These are phyloP conservation scores for Quercus glauca DNA, from an alignment of 306 rosid species.

Conservation along the genomic window DNA sequence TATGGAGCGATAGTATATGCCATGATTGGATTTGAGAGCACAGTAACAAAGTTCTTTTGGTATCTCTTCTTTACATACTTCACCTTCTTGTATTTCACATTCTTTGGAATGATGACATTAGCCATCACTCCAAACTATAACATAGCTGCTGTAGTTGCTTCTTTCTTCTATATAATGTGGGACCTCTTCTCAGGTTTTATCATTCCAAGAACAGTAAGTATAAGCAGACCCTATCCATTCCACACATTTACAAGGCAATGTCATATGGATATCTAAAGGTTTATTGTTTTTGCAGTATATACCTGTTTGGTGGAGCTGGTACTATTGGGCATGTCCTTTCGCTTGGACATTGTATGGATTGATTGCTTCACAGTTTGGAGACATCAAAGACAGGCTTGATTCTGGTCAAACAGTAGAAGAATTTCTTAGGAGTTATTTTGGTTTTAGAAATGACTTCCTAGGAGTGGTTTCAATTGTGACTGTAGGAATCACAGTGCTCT, in stretches of 20 bases:
- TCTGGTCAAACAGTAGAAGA: conserved; percentile 66
- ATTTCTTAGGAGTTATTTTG: conserved; percentile 58
- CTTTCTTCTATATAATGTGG: conserved; percentile 67
- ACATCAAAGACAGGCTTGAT: conserved; percentile 48
- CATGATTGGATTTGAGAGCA: conserved; percentile 63
- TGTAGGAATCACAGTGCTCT: conserved; percentile 51
- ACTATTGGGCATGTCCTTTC: conserved; percentile 72
- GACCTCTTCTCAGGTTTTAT: conserved; percentile 83
- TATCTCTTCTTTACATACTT: conserved; percentile 76
- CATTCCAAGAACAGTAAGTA: conserved; percentile 62
- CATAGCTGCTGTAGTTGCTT: conserved; percentile 58
- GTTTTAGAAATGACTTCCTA: conserved; percentile 55
- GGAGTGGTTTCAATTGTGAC: conserved; percentile 48
- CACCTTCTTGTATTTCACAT: conserved; percentile 66
- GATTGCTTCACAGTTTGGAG: conserved; percentile 73
- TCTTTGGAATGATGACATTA: conserved; percentile 83
- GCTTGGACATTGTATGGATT: conserved; percentile 75
- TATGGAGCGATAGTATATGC: conserved; percentile 65
- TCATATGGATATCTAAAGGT: too few relatives aligned
- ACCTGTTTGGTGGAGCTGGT: conserved; percentile 95
- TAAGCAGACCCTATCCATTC: neutral
- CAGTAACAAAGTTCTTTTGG: conserved; percentile 63
- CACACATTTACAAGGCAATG: too few relatives aligned
- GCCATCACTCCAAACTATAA: conserved; percentile 69
- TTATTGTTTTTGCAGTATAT: conserved; percentile 51